Percentiles rank a stretch among this genome's conserved stretches.
phyloP scores from a whole-genome alignment of 192 early-diverging fungal species.

The Gaertneriomyces semiglobifer region DNA sequence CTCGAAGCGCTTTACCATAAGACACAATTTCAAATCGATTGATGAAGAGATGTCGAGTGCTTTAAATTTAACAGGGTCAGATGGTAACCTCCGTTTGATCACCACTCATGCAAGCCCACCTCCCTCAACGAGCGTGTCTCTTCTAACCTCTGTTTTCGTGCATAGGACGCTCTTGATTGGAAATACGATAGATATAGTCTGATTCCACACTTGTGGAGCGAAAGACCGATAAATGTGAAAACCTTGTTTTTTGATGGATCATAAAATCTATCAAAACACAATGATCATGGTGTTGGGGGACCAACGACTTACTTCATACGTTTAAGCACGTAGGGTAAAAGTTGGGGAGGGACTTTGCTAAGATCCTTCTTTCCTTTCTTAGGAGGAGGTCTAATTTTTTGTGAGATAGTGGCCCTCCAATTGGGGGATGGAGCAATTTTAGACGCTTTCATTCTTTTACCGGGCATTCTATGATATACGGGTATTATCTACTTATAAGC shows the following conservation, averaged over 20 bases:
- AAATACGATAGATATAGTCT: too few species aligned
- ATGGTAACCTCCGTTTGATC: not conserved
- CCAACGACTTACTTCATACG: not conserved
- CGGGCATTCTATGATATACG: not conserved
- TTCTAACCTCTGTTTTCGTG: not conserved
- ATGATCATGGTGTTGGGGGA: too few species aligned
- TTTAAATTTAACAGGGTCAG: not conserved
- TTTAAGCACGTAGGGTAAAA: not conserved
- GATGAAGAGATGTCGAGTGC: not conserved
- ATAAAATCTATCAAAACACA: too few species aligned
- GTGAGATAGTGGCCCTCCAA: not conserved
- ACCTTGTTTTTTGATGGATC: too few species aligned
- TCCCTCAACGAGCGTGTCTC: not conserved
- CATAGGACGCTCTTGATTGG: not conserved
- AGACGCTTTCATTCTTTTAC: not conserved
- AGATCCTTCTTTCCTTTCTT: conserved; percentile 1
- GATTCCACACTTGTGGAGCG: too few species aligned
- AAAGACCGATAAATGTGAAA: too few species aligned
- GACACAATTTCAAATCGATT: not conserved
- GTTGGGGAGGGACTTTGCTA: not conserved
- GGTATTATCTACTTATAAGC: not conserved
- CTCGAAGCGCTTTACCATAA: not conserved
- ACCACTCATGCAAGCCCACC: not conserved
- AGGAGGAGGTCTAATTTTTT: not conserved
- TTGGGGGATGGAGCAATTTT: not conserved